Conservation (phyloP, 1,139 yeast species). For the Yamadazyma jaroonii region DNA sequence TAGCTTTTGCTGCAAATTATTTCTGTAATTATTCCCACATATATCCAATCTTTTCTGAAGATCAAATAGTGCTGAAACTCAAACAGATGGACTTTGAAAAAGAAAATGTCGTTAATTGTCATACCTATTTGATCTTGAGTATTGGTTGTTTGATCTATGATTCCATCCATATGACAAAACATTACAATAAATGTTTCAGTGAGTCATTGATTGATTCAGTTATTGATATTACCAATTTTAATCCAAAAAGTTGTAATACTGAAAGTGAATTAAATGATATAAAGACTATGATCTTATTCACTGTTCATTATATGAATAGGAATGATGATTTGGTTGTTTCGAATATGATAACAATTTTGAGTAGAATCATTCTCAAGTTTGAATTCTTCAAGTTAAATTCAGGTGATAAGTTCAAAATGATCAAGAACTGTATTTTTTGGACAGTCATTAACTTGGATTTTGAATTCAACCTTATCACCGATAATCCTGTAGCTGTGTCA, state of each 20-base stretch:
- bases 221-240: slow-evolving; percentile 33
- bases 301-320: slow-evolving; percentile 29
- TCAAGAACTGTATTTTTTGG: slow-evolving; percentile 28
- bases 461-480: slow-evolving; percentile 31
- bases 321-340: slow-evolving; percentile 30
- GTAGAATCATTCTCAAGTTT: slow-evolving; percentile 26
- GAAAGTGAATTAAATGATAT: slow-evolving; percentile 21
- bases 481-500: slow-evolving; percentile 37
- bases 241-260: slow-evolving; percentile 12
- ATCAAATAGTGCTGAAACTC: slow-evolving; percentile 19
- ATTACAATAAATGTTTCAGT: slow-evolving; percentile 29
- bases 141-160: slow-evolving; percentile 41
- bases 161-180: slow-evolving; percentile 19
- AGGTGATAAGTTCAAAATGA: slow-evolving; percentile 5
- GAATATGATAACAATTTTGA: slow-evolving; percentile 35
- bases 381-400: slow-evolving; percentile 18
- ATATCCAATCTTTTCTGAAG: slow-evolving; percentile 36
- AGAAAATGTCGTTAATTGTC: slow-evolving; percentile 39
- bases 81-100: slow-evolving; percentile 26
- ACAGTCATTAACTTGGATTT: slow-evolving; percentile 39
- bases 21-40: slow-evolving; percentile 36
- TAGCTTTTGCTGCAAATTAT: slow-evolving; percentile 29
- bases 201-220: slow-evolving; percentile 31
- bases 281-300: slow-evolving; percentile 28
- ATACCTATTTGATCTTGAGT: slow-evolving; percentile 36